Conservation (phyloP, 2,329 filamentous ascomycete genomes). For the Arthrobotrys musiformis region DNA sequence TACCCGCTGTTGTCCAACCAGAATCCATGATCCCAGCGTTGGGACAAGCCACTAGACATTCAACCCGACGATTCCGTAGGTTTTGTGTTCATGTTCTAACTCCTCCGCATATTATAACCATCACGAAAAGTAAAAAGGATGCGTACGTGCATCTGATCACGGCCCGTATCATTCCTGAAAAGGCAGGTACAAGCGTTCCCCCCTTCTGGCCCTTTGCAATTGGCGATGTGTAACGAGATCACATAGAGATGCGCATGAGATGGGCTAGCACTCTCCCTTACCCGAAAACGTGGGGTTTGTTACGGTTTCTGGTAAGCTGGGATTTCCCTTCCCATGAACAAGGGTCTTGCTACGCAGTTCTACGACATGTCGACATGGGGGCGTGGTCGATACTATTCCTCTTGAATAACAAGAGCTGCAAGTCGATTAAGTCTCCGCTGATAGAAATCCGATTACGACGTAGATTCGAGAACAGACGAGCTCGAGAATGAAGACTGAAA, state of each 20-base stretch:
- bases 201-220: too few species aligned
- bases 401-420: not conserved
- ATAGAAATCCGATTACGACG: not conserved
- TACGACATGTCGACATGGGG: conserved; percentile 1
- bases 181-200: conserved; percentile 33
- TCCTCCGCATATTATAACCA: conserved; percentile 9
- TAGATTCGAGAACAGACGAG: not conserved
- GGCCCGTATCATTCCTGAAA: conserved; percentile 23
- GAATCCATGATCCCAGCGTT: conserved; percentile 10
- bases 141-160: conserved; percentile 48
- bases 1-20: conserved; percentile 14
- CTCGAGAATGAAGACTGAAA: not conserved
- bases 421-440: conserved; percentile 3
- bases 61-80: conserved; percentile 20
- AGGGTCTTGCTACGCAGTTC: too few species aligned
- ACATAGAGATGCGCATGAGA: conserved; percentile 4
- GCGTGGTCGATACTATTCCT: not conserved
- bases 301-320: conserved; percentile 21
- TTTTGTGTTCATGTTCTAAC: too few species aligned
- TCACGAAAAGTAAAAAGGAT: conserved; percentile 40
- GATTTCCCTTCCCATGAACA: not conserved
- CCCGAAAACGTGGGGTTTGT: conserved; percentile 24
- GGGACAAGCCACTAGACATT: conserved; percentile 6
- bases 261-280: conserved; percentile 1
- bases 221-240: conserved; percentile 26